Percentiles rank a stretch among this genome's conserved stretches.
Evolutionary conservation across 164 flowering plant genomes (phyloP).

Genomic region (Annona cherimola): DNA sequence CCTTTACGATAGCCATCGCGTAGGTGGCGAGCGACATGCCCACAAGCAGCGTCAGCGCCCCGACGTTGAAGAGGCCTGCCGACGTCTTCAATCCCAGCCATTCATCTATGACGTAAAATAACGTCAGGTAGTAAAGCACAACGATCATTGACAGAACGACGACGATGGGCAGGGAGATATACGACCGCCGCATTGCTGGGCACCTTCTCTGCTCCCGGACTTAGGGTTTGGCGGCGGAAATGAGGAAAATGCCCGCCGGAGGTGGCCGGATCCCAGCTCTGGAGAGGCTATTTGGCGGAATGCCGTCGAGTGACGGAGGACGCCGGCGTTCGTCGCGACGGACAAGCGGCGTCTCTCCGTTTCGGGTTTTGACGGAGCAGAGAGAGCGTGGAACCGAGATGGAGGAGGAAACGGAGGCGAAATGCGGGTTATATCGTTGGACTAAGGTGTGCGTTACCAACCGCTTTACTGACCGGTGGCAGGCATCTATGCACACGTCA

Average conservation of each 20-base stretch:
- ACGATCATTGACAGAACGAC: constrained; percentile 53
- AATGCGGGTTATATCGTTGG: neutral
- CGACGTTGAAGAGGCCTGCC: constrained; percentile 69
- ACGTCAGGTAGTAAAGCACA: constrained; percentile 59
- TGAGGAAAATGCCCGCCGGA: neutral
- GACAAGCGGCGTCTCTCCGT: constrained; percentile 23
- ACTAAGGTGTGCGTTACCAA: neutral
- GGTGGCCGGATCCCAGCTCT: neutral
- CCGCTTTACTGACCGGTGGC: neutral
- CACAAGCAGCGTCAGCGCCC: constrained; percentile 54
- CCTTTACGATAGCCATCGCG: constrained; percentile 41
- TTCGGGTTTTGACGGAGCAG: neutral
- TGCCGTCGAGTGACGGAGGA: constrained; percentile 1
- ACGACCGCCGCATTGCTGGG: constrained; percentile 37
- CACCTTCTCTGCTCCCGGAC: neutral
- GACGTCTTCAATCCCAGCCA: constrained; percentile 85
- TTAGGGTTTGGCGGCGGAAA: constrained; percentile 1
- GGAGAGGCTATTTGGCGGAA: constrained; percentile 8
- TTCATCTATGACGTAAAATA: constrained; percentile 62
- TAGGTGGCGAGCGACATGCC: constrained; percentile 49
- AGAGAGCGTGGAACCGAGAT: neutral
- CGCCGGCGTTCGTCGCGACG: constrained; percentile 29
- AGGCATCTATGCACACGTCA: neutral
- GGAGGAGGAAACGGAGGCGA: neutral
- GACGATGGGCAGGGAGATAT: constrained; percentile 55